Evolutionary conservation across 2,329 filamentous ascomycete species (phyloP), one percentile per base, ranked within the genome.

Genomic region (Hymenoscyphus fraxineus): DNA sequence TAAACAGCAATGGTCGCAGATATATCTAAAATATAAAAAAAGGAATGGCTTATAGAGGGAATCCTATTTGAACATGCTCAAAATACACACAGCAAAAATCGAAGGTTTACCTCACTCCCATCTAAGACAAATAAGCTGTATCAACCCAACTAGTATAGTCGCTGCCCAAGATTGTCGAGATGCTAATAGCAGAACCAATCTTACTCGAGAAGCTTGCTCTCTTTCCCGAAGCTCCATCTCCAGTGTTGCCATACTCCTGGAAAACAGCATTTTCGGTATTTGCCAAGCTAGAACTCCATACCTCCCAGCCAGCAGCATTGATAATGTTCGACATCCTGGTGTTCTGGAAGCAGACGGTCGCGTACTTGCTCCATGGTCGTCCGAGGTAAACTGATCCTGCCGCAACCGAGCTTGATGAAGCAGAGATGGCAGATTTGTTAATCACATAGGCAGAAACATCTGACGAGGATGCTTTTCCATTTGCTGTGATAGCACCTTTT

Each of bases 221-320:
- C 3, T 77, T 80, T 0, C 83, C 82, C 47, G 73, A 71, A 7
- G 83, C 76, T 1, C 84, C 84, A 61, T 74, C 72, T 1, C 85
- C 84, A 13, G 77, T 79, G 70, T 87, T 86, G 31, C 70, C 76
- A 70, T 80, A 85, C 73, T 86, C 85, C n/a, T 76, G 78, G 64
- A 81, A 85, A 13, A 75, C 76, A 16, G 85, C 80, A 63, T 81
- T 69, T 12, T 77, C 78, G 1, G 82, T 85, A 27, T 76, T 78
- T 3, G 76, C 68, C 15, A 78, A 73, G 38, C 72, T 74, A 13
- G 67, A 74, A 40, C 76, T 76, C 84, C 84, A 86, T 31, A 75
- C 69, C 6, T 73, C 71, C 83, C 84, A 86, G 0, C 84, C 84
- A 2, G 77, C 77, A 2, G 75, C 66, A 64, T 83, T 83, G 66